Evolutionary conservation across 2,329 filamentous ascomycete genomes (phyloP).

Genomic region (Fonsecaea monophora): DNA sequence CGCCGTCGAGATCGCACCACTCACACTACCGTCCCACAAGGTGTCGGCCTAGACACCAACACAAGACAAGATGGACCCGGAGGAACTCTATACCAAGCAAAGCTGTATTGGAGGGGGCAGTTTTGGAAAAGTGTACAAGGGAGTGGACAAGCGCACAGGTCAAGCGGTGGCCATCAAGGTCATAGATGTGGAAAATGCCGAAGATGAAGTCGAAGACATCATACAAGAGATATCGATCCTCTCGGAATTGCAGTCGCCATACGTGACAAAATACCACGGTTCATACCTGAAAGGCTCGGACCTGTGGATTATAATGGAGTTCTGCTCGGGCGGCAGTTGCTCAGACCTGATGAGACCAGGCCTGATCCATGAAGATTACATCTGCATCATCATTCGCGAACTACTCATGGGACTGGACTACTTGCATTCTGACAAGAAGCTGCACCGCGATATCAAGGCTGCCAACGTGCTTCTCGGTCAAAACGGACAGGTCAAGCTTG

Average conservation of each 20-base stretch:
- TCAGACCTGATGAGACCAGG: slow-evolving; percentile 96
- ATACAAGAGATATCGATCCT: slow-evolving; percentile 98
- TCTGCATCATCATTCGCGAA: slow-evolving; percentile 92
- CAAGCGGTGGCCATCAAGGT: slow-evolving; percentile 97
- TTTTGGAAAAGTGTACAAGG: slow-evolving; percentile 99
- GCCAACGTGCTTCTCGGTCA: slow-evolving; percentile 89
- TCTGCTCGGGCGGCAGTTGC: slow-evolving; percentile 94
- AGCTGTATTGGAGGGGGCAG: slow-evolving; percentile 93
- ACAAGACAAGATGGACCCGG: slow-evolving; percentile 70
- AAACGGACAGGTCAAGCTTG: slow-evolving; percentile 94
- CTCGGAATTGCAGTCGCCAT: slow-evolving; percentile 92
- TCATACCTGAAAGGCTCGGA: slow-evolving; percentile 95
- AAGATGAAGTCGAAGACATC: slow-evolving; percentile 99
- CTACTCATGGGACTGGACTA: slow-evolving; percentile 90
- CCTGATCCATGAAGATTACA: slow-evolving; percentile 89
- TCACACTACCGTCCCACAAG: not conserved
- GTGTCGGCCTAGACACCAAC: not conserved
- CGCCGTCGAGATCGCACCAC: not conserved
- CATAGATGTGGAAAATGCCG: slow-evolving; percentile 98
- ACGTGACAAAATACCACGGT: slow-evolving; percentile 97
- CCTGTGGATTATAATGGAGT: slow-evolving; percentile 99
- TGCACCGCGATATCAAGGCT: slow-evolving; percentile 96
- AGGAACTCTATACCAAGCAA: slow-evolving; percentile 91
- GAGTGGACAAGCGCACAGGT: slow-evolving; percentile 90
- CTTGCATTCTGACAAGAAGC: slow-evolving; percentile 90